Evolutionary conservation across 2,329 filamentous ascomycete genomes (phyloP).

Genomic region (Exophiala sp.): DNA sequence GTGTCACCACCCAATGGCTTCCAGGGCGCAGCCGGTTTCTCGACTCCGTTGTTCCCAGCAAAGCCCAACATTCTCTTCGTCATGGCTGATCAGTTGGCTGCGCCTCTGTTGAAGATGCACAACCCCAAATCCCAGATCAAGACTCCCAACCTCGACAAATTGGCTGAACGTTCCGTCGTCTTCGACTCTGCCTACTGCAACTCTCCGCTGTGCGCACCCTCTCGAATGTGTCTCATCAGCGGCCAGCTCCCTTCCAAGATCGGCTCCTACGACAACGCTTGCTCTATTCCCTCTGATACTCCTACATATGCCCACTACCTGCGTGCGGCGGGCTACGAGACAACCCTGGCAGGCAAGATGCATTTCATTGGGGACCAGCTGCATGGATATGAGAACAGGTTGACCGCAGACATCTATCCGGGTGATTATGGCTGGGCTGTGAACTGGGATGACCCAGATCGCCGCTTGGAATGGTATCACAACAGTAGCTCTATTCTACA

Average conservation of each 20-base stretch:
- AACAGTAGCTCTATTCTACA: slow-evolving; percentile 92
- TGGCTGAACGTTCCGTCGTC: slow-evolving; percentile 77
- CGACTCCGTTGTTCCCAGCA: slow-evolving; percentile 26
- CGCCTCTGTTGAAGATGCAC: slow-evolving; percentile 87
- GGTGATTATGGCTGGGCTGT: slow-evolving; percentile 93
- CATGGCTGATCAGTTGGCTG: slow-evolving; percentile 94
- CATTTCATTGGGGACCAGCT: slow-evolving; percentile 94
- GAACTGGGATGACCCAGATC: slow-evolving; percentile 83
- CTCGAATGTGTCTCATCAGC: slow-evolving; percentile 90
- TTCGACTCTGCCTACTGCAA: slow-evolving; percentile 95
- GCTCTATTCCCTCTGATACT: slow-evolving; percentile 75
- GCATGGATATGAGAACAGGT: slow-evolving; percentile 85
- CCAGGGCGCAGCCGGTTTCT: slow-evolving; percentile 26
- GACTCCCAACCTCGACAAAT: slow-evolving; percentile 81
- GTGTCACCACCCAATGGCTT: slow-evolving; percentile 29
- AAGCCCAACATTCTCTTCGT: slow-evolving; percentile 84
- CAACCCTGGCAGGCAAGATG: slow-evolving; percentile 91
- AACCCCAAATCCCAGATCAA: slow-evolving; percentile 85
- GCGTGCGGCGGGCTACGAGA: slow-evolving; percentile 80
- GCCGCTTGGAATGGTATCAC: slow-evolving; percentile 88
- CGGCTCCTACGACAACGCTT: slow-evolving; percentile 86
- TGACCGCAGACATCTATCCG: slow-evolving; percentile 95
- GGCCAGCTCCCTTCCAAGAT: slow-evolving; percentile 90
- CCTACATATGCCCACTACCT: slow-evolving; percentile 93
- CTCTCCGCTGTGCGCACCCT: slow-evolving; percentile 86